Evolutionary conservation across 2,329 filamentous ascomycete genomes (phyloP).

Genomic region (Trichoderma sp.): DNA sequence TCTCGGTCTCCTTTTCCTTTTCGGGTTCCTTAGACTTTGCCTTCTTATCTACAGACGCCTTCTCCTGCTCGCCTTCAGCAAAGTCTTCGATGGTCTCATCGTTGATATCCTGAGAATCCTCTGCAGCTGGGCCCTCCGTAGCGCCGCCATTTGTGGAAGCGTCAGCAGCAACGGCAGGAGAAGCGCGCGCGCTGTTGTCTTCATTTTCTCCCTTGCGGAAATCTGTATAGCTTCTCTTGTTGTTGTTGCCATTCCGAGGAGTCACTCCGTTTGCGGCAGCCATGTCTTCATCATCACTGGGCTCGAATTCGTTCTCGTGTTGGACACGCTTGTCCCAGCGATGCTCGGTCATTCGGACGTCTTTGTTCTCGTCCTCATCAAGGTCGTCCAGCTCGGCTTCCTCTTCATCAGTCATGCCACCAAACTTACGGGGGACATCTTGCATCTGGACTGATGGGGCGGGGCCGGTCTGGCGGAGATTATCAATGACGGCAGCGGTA

Average conservation of each 20-base stretch:
- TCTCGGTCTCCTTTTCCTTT: conserved; percentile 4
- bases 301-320: conserved; percentile 78
- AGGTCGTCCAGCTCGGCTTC: conserved; percentile 66
- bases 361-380: conserved; percentile 85
- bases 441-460: conserved; percentile 92
- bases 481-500: conserved; percentile 78
- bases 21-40: conserved; percentile 7
- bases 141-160: conserved; percentile 37
- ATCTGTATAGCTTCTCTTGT: conserved; percentile 55
- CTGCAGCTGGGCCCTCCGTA: conserved; percentile 31
- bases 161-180: conserved; percentile 39
- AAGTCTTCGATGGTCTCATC: conserved; percentile 50
- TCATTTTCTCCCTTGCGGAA: conserved; percentile 47
- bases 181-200: conserved; percentile 41
- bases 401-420: conserved; percentile 66
- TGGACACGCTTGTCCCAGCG: conserved; percentile 78
- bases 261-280: conserved; percentile 71
- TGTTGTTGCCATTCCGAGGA: conserved; percentile 48
- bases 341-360: conserved; percentile 77
- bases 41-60: conserved; percentile 26
- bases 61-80: conserved; percentile 32
- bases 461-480: conserved; percentile 80
- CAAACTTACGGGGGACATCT: conserved; percentile 66
- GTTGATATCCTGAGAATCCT: conserved; percentile 40
- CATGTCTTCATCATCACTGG: conserved; percentile 88